Percentiles rank a stretch among this genome's conserved stretches.
These are phyloP conservation scores for Delphinella strobiligena DNA, from an alignment of 2,329 filamentous ascomycete genomes.

Conservation along the genomic window DNA sequence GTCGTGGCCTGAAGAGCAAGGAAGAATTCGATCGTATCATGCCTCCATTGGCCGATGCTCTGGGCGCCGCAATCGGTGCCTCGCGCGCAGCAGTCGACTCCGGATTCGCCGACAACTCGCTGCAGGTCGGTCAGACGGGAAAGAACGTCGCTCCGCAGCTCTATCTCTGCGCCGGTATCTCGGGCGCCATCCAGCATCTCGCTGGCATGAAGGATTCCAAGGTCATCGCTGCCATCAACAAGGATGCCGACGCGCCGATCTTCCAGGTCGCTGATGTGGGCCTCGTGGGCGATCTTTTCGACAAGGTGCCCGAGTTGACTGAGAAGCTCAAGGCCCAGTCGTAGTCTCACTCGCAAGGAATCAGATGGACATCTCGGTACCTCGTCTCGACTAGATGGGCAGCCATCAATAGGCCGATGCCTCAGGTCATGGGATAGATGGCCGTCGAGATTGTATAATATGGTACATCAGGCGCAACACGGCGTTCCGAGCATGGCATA, in stretches of 20 bases:
- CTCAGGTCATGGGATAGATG: too few species aligned
- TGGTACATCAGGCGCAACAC: too few species aligned
- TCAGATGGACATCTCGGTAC: not conserved
- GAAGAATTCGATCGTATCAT: slow-evolving; percentile 93
- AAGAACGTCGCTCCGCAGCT: slow-evolving; percentile 96
- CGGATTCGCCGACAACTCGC: slow-evolving; percentile 94
- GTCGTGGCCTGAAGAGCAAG: slow-evolving; percentile 91
- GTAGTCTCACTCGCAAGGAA: not conserved
- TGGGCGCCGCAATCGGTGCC: slow-evolving; percentile 92
- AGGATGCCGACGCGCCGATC: slow-evolving; percentile 91
- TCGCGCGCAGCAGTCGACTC: slow-evolving; percentile 92
- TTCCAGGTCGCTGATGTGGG: slow-evolving; percentile 98
- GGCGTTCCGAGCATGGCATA: too few species aligned
- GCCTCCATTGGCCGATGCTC: slow-evolving; percentile 77
- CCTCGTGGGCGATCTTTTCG: slow-evolving; percentile 84
- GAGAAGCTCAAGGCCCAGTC: slow-evolving; percentile 68
- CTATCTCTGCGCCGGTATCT: slow-evolving; percentile 92
- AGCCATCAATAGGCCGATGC: too few species aligned
- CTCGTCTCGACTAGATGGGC: not conserved
- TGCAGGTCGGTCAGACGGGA: slow-evolving; percentile 96
- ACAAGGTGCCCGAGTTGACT: slow-evolving; percentile 86
- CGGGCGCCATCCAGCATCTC: slow-evolving; percentile 93
- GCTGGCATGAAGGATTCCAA: slow-evolving; percentile 99
- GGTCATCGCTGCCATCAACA: slow-evolving; percentile 98
- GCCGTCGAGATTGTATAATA: too few species aligned